These are phyloP conservation scores for Fusarium newnesense DNA, from an alignment of 2,329 filamentous ascomycete species.

Conservation along the genomic window DNA sequence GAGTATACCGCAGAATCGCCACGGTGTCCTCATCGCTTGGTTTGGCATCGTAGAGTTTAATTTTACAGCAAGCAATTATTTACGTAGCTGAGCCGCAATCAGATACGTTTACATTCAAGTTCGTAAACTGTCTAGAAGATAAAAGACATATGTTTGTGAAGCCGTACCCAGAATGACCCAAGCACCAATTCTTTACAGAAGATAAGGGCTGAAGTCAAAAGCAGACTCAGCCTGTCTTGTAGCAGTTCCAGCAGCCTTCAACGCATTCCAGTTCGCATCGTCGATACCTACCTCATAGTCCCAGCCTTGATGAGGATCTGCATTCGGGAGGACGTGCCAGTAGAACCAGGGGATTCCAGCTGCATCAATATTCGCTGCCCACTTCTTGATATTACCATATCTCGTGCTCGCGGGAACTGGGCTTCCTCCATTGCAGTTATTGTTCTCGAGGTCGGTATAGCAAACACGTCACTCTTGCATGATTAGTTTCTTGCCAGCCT, in stretches of 20 bases:
- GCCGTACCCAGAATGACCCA: not conserved
- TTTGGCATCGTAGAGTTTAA: too few species aligned
- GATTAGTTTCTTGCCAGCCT: constrained; percentile 47
- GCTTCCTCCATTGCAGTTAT: constrained; percentile 39
- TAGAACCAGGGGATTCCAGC: constrained; percentile 49
- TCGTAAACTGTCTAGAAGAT: not conserved
- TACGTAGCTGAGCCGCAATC: too few species aligned
- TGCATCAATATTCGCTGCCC: constrained; percentile 42
- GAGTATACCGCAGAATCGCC: too few species aligned
- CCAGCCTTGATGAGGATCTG: constrained; percentile 44
- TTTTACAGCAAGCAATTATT: too few species aligned
- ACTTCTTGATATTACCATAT: constrained; percentile 43
- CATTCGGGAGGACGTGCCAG: constrained; percentile 49
- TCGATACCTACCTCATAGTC: constrained; percentile 48
- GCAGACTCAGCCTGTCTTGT: not conserved
- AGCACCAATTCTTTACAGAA: not conserved
- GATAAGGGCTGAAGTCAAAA: not conserved
- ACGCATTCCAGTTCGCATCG: constrained; percentile 35
- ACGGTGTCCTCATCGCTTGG: too few species aligned
- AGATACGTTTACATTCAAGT: not conserved
- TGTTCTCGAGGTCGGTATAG: constrained; percentile 43
- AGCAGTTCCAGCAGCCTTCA: constrained; percentile 6
- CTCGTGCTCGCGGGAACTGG: constrained; percentile 20
- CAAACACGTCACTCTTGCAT: constrained; percentile 38
- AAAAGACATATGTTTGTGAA: not conserved